These are phyloP conservation scores for Hippophae gyantsensis DNA, from an alignment of 306 rosid species.

Conservation along the genomic window DNA sequence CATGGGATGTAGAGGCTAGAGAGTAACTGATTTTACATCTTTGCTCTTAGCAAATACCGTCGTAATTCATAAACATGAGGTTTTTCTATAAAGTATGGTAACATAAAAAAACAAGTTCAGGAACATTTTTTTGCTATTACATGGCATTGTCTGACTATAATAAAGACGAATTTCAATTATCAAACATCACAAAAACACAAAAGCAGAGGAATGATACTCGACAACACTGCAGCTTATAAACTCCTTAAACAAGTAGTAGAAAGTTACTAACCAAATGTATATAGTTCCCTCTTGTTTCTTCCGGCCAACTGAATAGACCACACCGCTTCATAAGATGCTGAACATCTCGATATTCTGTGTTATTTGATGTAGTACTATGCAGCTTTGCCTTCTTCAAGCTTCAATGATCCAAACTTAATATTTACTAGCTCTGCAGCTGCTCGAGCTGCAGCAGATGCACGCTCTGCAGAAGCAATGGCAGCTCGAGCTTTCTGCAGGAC, in stretches of 20 bases:
- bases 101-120: background rate
- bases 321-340: constrained; percentile 1
- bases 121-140: background rate
- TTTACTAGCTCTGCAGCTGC: constrained; percentile 66
- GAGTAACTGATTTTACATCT: too few species aligned
- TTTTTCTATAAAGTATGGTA: too few species aligned
- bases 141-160: background rate
- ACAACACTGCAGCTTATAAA: background rate
- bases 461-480: constrained; percentile 85
- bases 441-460: constrained; percentile 77
- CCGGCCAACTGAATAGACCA: constrained; percentile 1
- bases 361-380: constrained; percentile 19
- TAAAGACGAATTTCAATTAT: background rate
- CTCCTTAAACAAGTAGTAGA: constrained; percentile 7
- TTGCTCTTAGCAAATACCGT: too few species aligned
- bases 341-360: background rate
- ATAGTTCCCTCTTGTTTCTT: background rate
- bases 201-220: constrained; percentile 7
- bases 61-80: too few species aligned
- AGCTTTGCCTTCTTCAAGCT: constrained; percentile 39
- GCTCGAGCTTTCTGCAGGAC: constrained; percentile 70
- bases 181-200: constrained; percentile 14
- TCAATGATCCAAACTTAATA: constrained; percentile 34
- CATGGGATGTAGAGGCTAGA: too few species aligned
- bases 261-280: background rate